Conservation (phyloP, 192 early-diverging fungal species). For the Pilobolus umbonatus region DNA sequence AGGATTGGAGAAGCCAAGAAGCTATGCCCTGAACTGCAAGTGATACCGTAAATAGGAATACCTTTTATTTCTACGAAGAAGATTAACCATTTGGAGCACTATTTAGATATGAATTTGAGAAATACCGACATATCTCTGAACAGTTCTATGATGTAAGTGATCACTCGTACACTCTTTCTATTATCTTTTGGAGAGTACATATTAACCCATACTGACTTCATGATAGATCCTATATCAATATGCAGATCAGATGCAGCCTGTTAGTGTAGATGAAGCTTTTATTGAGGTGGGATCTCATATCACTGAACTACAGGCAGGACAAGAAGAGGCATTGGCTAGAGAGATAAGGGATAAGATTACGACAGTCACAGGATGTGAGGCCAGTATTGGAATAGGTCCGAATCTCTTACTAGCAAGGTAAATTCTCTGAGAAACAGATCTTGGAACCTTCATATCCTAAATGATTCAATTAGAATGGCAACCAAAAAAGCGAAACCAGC, state of each 20-base stretch:
- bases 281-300: slow-evolving; percentile 59
- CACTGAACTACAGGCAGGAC: slow-evolving; percentile 19
- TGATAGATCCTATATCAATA: slow-evolving; percentile 55
- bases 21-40: slow-evolving; percentile 56
- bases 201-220: not conserved
- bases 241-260: slow-evolving; percentile 70
- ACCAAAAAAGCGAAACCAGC: slow-evolving; percentile 71
- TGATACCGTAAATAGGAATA: slow-evolving; percentile 52
- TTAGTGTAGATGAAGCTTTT: slow-evolving; percentile 83
- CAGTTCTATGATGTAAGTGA: slow-evolving; percentile 48
- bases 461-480: slow-evolving; percentile 46
- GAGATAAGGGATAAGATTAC: slow-evolving; percentile 48
- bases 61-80: slow-evolving; percentile 18
- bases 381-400: slow-evolving; percentile 71
- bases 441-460: not conserved
- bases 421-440: not conserved
- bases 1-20: slow-evolving; percentile 62
- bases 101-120: slow-evolving; percentile 64
- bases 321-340: slow-evolving; percentile 46
- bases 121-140: slow-evolving; percentile 56
- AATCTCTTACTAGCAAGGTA: slow-evolving; percentile 70
- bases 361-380: slow-evolving; percentile 52
- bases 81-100: slow-evolving; percentile 10
- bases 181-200: not conserved
- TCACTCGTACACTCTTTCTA: no score